Evolutionary conservation across 1,284 basidiomycete genomes (phyloP).

Genomic region (Phlebopus sp.): DNA sequence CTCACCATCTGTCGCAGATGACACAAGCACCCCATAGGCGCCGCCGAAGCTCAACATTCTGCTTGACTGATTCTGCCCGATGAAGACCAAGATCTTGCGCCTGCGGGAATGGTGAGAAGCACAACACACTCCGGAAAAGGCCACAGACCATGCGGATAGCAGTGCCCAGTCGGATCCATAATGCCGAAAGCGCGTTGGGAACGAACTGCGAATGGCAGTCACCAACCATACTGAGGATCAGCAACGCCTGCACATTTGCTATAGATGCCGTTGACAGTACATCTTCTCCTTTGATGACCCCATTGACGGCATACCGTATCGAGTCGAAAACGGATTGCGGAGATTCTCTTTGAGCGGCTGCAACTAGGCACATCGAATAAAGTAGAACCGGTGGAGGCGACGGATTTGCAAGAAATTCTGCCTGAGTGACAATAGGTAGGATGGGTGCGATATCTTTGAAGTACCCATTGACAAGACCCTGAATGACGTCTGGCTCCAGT

Average conservation of each 20-base stretch:
- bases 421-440: conserved; percentile 83
- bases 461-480: conserved; percentile 86
- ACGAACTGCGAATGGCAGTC: conserved; percentile 80
- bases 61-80: conserved; percentile 77
- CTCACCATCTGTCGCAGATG: conserved; percentile 87
- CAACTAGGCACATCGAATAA: conserved; percentile 90
- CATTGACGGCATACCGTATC: conserved; percentile 82
- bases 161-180: conserved; percentile 74
- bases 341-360: conserved; percentile 81
- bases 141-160: conserved; percentile 81
- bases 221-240: conserved; percentile 80
- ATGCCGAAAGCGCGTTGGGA: conserved; percentile 69
- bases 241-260: conserved; percentile 85
- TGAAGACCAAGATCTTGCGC: conserved; percentile 93
- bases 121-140: background rate
- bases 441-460: conserved; percentile 84
- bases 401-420: conserved; percentile 77
- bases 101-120: conserved; percentile 37
- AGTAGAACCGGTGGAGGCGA: conserved; percentile 80
- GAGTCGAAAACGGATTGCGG: conserved; percentile 83
- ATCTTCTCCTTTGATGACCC: conserved; percentile 85
- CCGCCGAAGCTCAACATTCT: conserved; percentile 77
- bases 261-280: conserved; percentile 85
- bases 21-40: conserved; percentile 90
- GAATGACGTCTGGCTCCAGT: conserved; percentile 76